Conservation (phyloP, 1,284 basidiomycete species). For the Heliocybe sulcata region DNA sequence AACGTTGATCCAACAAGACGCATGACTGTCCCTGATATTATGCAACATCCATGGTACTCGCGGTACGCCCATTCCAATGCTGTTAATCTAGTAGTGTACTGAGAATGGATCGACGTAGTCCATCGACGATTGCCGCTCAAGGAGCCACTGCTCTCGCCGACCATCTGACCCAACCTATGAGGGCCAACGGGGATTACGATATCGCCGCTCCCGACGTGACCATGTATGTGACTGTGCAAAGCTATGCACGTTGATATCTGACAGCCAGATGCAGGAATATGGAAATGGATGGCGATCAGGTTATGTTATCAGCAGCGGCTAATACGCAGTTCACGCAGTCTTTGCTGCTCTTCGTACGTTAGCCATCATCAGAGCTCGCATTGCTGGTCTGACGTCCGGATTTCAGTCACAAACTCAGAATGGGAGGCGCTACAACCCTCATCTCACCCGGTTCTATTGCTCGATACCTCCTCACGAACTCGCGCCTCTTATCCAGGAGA, state of each 20-base stretch:
- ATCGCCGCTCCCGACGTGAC: slow-evolving; percentile 50
- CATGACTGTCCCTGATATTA: slow-evolving; percentile 65
- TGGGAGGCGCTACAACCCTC: slow-evolving; percentile 58
- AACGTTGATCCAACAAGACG: slow-evolving; percentile 67
- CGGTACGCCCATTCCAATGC: slow-evolving; percentile 41
- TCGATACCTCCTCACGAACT: slow-evolving; percentile 44
- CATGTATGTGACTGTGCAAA: slow-evolving; percentile 11
- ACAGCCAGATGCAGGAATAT: slow-evolving; percentile 11
- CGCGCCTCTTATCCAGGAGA: slow-evolving; percentile 41
- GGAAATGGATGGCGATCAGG: slow-evolving; percentile 48
- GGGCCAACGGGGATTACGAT: slow-evolving; percentile 61
- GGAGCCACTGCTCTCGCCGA: slow-evolving; percentile 52
- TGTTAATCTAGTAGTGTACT: no score
- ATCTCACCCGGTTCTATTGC: slow-evolving; percentile 74
- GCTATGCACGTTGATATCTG: background rate
- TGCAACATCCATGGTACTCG: slow-evolving; percentile 74
- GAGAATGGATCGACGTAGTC: no score
- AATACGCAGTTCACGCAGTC: slow-evolving; percentile 54
- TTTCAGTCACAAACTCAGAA: slow-evolving; percentile 67
- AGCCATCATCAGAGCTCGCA: slow-evolving; percentile 1
- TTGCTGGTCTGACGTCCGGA: slow-evolving; percentile 1
- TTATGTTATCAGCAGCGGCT: slow-evolving; percentile 44
- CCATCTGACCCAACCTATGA: slow-evolving; percentile 60
- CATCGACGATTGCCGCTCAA: slow-evolving; percentile 61
- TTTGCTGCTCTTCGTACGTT: slow-evolving; percentile 51